phyloP scores from a whole-genome alignment of 2,329 filamentous ascomycete genomes.

The Penicillium sp. region DNA sequence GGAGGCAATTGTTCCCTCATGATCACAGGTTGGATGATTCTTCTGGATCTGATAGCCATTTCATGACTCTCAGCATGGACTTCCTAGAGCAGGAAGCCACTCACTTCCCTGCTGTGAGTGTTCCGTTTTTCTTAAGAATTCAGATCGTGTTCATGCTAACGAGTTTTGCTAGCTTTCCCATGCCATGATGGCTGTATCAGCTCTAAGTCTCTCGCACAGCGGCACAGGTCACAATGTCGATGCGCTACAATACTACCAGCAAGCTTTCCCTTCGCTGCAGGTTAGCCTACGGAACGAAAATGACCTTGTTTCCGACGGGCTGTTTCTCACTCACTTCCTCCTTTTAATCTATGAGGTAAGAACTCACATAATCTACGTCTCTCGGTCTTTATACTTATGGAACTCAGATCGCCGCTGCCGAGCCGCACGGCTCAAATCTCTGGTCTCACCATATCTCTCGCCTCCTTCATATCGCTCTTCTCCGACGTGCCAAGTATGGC shows the following conservation, averaged over 20 bases:
- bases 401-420: constrained; percentile 47
- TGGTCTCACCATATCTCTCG: constrained; percentile 57
- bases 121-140: neutral
- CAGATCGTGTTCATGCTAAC: constrained; percentile 1
- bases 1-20: constrained; percentile 41
- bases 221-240: constrained; percentile 49
- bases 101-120: constrained; percentile 53
- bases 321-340: constrained; percentile 58
- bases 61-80: constrained; percentile 37
- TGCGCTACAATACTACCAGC: constrained; percentile 56
- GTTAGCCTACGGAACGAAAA: constrained; percentile 45
- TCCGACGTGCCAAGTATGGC: constrained; percentile 48
- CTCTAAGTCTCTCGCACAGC: constrained; percentile 51
- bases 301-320: constrained; percentile 57
- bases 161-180: constrained; percentile 50
- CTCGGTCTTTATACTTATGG: constrained; percentile 11
- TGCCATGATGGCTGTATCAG: constrained; percentile 59
- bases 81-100: constrained; percentile 50
- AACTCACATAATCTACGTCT: constrained; percentile 1
- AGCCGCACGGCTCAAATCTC: constrained; percentile 49
- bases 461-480: constrained; percentile 50
- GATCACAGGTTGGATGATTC: constrained; percentile 22
- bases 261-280: constrained; percentile 52
- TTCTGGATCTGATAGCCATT: constrained; percentile 16
- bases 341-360: constrained; percentile 58